Base-by-base conservation (phyloP, 176 grass and related monocot genomes). In the Carex cristatella region DNA sequence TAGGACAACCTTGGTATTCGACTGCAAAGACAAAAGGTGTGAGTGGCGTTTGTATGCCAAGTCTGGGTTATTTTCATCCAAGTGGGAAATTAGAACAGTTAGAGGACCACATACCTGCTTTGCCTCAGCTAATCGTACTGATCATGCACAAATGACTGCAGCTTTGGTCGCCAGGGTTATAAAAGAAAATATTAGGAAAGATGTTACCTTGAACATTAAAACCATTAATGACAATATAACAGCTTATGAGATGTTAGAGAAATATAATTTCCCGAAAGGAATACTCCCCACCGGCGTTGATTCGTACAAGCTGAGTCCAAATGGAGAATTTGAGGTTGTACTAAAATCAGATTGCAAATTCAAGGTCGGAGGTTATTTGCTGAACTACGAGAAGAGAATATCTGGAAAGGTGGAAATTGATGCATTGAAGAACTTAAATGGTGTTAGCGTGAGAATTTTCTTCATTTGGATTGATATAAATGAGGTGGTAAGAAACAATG, bases 211-310 rank as follows among this genome's bases (percentile, higher is more conserved):
- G n/a, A n/a, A n/a, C n/a, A n/a, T n/a, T n/a, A n/a, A n/a, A n/a
- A n/a, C n/a, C n/a, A n/a, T n/a, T 23, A 27, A 77, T 27, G 76
- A 68, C 28, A 35, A 51, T 4, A 86, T 76, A 14, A 76, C 86
- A 27, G 86, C 82, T 57, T 90, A 90, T 71, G 86, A 90, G 59
- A 90, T 90, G 89, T 56, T 90, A 14, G 81, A 87, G 76, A 81
- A 76, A 28, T 90, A 85, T 77, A 40, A 85, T 28, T 90, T 90
- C 58, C 89, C 89, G 14, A 90, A 84, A 65, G 89, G 85, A 30
- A 85, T 90, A 48, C 89, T 90, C 63, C 89, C 89, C 2, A 69
- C 61, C 23, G 85, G 89, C 46, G 85, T 81, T 51, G 16, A 32
- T 8, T 35, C 81, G 55, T 90, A 90, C 81, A 62, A 32, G 5